Conservation (phyloP, 225 moss, liverwort and hornwort species). For the Thuidium tamariscinum region DNA sequence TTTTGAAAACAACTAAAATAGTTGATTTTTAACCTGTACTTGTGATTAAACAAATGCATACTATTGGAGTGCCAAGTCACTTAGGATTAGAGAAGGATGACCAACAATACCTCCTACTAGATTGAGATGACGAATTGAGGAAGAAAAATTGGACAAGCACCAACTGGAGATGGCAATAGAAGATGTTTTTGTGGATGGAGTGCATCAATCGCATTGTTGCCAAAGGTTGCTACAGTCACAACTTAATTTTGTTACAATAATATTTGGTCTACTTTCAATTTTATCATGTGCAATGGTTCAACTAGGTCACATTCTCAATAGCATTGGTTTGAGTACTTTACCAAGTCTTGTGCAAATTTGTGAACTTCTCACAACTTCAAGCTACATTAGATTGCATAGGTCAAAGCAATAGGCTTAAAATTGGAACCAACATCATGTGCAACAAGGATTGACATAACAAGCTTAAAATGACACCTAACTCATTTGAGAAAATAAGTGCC, state of each 20-base stretch:
- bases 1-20: background rate
- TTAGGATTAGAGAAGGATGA: background rate
- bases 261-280: background rate
- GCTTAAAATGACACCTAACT: background rate
- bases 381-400: background rate
- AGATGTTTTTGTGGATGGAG: slow-evolving; percentile 12
- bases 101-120: background rate
- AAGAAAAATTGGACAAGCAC: background rate
- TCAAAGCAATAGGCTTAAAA: background rate
- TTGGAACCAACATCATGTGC: background rate
- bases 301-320: background rate
- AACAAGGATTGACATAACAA: background rate
- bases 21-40: rapidly evolving
- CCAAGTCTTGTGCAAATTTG: background rate
- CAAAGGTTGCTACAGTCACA: slow-evolving; percentile 18
- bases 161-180: slow-evolving; percentile 1
- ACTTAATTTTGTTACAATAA: background rate
- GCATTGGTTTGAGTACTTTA: background rate
- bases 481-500: background rate
- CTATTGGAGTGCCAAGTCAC: background rate
- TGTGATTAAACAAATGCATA: too few relatives aligned
- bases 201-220: slow-evolving; percentile 7
- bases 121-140: background rate
- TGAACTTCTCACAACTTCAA: background rate
- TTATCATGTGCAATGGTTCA: background rate